These are phyloP conservation scores for Orbilia oligospora DNA, from an alignment of 2,329 filamentous ascomycete species.

Conservation along the genomic window DNA sequence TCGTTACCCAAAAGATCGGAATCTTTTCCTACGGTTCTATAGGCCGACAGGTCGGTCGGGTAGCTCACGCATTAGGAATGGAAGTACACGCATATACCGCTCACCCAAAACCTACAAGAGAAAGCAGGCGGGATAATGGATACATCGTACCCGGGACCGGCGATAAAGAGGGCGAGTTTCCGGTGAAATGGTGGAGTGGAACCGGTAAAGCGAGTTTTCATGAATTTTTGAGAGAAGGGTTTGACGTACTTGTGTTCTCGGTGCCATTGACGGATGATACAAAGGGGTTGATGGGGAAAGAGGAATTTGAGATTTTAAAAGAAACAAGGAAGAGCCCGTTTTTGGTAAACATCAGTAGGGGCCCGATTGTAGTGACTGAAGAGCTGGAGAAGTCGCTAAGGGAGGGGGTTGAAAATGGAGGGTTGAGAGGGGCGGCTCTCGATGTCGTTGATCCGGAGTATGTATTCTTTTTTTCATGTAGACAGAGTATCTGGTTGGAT, in stretches of 20 bases:
- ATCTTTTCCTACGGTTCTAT: constrained; percentile 73
- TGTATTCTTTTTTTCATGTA: background rate
- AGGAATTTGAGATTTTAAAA: constrained; percentile 70
- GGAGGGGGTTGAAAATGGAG: constrained; percentile 67
- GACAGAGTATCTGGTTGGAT: background rate
- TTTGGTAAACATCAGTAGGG: constrained; percentile 80
- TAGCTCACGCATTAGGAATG: constrained; percentile 78
- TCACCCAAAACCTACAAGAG: constrained; percentile 76
- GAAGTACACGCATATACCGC: constrained; percentile 82
- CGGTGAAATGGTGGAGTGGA: constrained; percentile 72
- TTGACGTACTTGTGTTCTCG: constrained; percentile 72
- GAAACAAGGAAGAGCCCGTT: constrained; percentile 71
- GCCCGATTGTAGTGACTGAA: constrained; percentile 74
- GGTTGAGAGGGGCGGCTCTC: constrained; percentile 77
- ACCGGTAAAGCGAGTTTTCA: constrained; percentile 66
- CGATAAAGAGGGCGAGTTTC: constrained; percentile 71
- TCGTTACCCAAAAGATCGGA: constrained; percentile 61
- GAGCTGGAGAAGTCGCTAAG: constrained; percentile 76
- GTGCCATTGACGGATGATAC: constrained; percentile 71
- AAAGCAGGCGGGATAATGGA: constrained; percentile 75
- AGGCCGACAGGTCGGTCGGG: constrained; percentile 72
- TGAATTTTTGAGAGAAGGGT: constrained; percentile 65
- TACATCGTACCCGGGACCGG: constrained; percentile 79
- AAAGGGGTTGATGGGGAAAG: constrained; percentile 70
- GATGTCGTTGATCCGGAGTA: constrained; percentile 83